Evolutionary conservation across 2,329 filamentous ascomycete genomes (phyloP), one percentile per base, ranked within the genome.

Genomic region (Aspergillus brasiliensis): DNA sequence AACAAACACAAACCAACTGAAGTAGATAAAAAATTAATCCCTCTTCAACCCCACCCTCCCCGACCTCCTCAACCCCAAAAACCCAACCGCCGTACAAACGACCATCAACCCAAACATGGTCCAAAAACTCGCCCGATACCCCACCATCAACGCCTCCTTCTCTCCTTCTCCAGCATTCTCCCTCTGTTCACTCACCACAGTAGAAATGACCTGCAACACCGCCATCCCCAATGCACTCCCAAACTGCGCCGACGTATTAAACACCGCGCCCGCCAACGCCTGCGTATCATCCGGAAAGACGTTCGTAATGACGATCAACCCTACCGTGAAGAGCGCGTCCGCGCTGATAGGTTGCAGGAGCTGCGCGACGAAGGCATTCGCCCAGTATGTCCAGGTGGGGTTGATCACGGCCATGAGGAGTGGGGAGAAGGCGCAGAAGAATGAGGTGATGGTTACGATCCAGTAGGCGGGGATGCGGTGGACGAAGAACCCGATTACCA

Each of bases 371-470:
- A 83, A 83, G 8, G 76, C 77, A 51, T 72, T 75, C 34, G 71
- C 71, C 83, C 83, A 87, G 67, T 85, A 87, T 1, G 77, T 70
- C 80, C 80, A 83, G 0, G 67, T 53, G 0, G 82, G 79, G 3
- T 80, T 67, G 19, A 82, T 77, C 4, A 86, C 44, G 0, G 84
- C 85, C 84, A 86, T 86, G 3, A 86, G 72, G 4, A 86, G 69
- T 0, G 84, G 83, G 0, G 82, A 74, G 0, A 73, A 64, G 5
- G 82, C 77, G 60, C 76, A 77, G 10, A 85, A 59, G 0, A 80
- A 8, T 0, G 81, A 78, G 0, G 79, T 72, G 28, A 73, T 62
- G 2, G 75, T 62, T 4, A 82, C 74, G 3, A 82, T 71, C 71
- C 75, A 77, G 49, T 75, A 65, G 0, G 77, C 78, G 0, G 73